These are phyloP conservation scores for Dryas octopetala DNA, from an alignment of 306 rosid species.

Conservation along the genomic window DNA sequence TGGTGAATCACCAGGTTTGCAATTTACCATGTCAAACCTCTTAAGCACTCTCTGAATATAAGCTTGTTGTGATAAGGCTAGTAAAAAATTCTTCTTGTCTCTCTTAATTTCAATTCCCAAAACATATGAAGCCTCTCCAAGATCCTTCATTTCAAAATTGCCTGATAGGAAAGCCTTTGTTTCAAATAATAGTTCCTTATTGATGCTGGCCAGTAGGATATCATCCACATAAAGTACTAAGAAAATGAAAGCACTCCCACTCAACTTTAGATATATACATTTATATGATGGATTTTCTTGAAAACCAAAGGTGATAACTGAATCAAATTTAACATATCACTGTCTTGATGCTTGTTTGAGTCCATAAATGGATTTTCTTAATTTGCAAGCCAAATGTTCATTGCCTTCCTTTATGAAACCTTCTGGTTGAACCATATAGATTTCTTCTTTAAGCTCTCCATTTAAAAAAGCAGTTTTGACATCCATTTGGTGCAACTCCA, in stretches of 20 bases:
- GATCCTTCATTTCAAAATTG: not conserved
- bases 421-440: too few species aligned
- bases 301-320: not conserved
- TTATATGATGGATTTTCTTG: not conserved
- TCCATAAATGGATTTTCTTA: too few species aligned
- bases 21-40: not conserved
- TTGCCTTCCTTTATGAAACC: not conserved
- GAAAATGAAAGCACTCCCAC: not conserved
- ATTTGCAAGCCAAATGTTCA: too few species aligned
- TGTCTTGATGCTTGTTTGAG: not conserved
- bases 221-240: not conserved
- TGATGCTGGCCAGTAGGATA: not conserved
- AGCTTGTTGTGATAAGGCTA: not conserved
- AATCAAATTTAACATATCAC: not conserved
- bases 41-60: not conserved
- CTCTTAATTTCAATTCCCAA: not conserved
- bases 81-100: not conserved
- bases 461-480: too few species aligned
- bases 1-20: not conserved
- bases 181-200: not conserved
- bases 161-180: not conserved
- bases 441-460: too few species aligned
- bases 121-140: not conserved
- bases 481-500: too few species aligned
- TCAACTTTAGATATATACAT: not conserved